phyloP scores from a whole-genome alignment of 2,329 filamentous ascomycete species.

The Torrubiella hemipterigena region DNA sequence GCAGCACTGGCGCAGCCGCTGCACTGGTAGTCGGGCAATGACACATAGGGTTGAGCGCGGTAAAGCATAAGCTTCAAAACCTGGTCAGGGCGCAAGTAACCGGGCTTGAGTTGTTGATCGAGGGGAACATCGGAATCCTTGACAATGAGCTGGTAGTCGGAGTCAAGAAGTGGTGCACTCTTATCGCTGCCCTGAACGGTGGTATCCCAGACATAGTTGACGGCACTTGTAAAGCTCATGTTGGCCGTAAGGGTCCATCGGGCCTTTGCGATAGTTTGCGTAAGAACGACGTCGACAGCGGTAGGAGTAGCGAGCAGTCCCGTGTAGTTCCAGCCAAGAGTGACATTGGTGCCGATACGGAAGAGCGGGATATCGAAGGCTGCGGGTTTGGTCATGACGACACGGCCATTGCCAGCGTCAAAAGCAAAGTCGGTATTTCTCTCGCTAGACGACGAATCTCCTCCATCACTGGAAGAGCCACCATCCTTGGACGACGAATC shows the following conservation, averaged over 20 bases:
- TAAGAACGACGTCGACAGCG: constrained; percentile 47
- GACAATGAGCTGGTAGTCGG: constrained; percentile 49
- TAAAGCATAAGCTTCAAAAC: too few species aligned
- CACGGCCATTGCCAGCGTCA: constrained; percentile 34
- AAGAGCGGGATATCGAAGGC: constrained; percentile 36
- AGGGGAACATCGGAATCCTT: constrained; percentile 43
- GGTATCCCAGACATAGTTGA: constrained; percentile 47
- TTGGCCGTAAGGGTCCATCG: constrained; percentile 53
- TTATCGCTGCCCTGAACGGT: constrained; percentile 32
- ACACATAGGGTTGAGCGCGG: constrained; percentile 35
- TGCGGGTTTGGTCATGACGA: constrained; percentile 41
- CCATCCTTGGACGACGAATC: constrained; percentile 11
- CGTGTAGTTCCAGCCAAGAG: constrained; percentile 56
- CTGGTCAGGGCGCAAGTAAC: constrained; percentile 41
- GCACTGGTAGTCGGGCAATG: constrained; percentile 41
- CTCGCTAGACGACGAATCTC: too few species aligned
- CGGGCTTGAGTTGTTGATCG: constrained; percentile 37
- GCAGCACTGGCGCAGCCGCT: constrained; percentile 43
- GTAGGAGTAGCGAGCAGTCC: constrained; percentile 44
- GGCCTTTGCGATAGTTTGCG: constrained; percentile 36
- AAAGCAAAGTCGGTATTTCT: constrained; percentile 31
- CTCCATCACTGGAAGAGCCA: too few species aligned
- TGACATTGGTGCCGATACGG: constrained; percentile 48
- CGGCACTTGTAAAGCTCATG: constrained; percentile 43
- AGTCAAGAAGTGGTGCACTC: constrained; percentile 34